Percentiles rank a stretch among this genome's conserved stretches.
These are phyloP conservation scores for Trypanosoma mega DNA, from an alignment of 208 protist species.

Conservation along the genomic window DNA sequence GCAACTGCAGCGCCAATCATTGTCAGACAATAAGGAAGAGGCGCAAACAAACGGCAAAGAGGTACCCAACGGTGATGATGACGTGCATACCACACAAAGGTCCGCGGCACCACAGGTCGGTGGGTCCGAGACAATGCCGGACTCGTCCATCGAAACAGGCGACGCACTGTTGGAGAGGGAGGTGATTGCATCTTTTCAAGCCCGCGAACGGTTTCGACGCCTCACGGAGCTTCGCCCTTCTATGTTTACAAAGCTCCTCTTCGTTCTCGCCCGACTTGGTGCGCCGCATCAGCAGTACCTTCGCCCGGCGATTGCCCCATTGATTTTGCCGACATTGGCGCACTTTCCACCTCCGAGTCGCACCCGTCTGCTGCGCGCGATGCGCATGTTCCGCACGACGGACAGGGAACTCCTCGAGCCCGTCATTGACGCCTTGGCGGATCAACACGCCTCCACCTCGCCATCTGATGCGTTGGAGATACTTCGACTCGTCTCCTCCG, in stretches of 20 bases:
- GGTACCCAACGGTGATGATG: neutral
- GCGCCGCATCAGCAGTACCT: slow-evolving; percentile 84
- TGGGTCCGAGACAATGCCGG: too few species aligned
- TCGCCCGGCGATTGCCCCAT: slow-evolving; percentile 41
- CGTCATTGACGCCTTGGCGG: slow-evolving; percentile 38
- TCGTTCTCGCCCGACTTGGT: slow-evolving; percentile 49
- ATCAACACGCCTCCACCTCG: neutral
- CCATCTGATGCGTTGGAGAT: slow-evolving; percentile 24
- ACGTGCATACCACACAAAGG: too few species aligned
- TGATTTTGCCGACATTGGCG: slow-evolving; percentile 58
- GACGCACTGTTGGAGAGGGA: too few species aligned
- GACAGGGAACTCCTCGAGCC: slow-evolving; percentile 58
- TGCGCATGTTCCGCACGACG: slow-evolving; percentile 40
- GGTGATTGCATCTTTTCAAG: slow-evolving; percentile 11
- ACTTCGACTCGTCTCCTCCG: slow-evolving; percentile 19
- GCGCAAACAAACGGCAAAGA: neutral
- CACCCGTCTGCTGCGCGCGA: slow-evolving; percentile 58
- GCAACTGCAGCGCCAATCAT: slow-evolving; percentile 18
- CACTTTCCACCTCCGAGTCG: slow-evolving; percentile 68
- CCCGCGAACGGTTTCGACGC: slow-evolving; percentile 37
- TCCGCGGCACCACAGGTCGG: too few species aligned
- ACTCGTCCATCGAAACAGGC: too few species aligned
- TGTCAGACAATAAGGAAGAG: too few species aligned
- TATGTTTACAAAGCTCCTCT: slow-evolving; percentile 68
- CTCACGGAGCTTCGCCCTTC: slow-evolving; percentile 58